Evolutionary conservation across 2,329 filamentous ascomycete species (phyloP), one percentile per base, ranked within the genome.

Genomic region (Neonectria hederae): DNA sequence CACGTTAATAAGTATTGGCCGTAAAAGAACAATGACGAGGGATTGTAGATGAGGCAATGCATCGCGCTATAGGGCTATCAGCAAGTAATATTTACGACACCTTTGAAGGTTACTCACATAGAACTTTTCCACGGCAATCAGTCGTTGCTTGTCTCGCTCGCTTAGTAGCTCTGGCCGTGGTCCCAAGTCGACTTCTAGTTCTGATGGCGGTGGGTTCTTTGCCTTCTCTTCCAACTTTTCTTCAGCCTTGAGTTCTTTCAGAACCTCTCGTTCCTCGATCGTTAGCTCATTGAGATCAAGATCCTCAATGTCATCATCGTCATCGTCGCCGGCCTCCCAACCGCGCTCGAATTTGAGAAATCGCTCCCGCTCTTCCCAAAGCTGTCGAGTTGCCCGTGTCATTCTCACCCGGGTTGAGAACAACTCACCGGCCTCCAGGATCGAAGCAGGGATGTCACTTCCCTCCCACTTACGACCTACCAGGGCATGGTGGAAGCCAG

Each of bases 321-420:
- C 79, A 9, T 83, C 80, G 55, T 82, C 76, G 45, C 81, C 70
- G 1, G 84, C 83, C 63, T 91, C 89, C 93, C 94, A 99, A 10
- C 96, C 96, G 59, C 96, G 87, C 73, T 98, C 95, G 70, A 92
- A 97, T 74, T 92, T 95, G 81, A 97, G 90, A 70, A 97, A 99
- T 28, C 88, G 88, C 73, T 97, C 94, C 52, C 96, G 88, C 76
- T 97, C 94, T 70, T 97, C 92, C 95, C 96, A 99, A 14, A 99
- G 83, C 79, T 99, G 96, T 59, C 93, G 89, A 80, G 97, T 95
- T 5, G 93, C 93, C 65, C 96, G 86, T 0, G 94, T 97, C 86
- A 97, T 97, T 70, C 95, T 88, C 77, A 97, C 96, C 55, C 96
- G 88, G 63, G 88, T 91, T 0, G 94, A 92, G 78, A 99, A 99